Conservation (phyloP, 2,329 filamentous ascomycete genomes). For the Colletotrichum musicola region DNA sequence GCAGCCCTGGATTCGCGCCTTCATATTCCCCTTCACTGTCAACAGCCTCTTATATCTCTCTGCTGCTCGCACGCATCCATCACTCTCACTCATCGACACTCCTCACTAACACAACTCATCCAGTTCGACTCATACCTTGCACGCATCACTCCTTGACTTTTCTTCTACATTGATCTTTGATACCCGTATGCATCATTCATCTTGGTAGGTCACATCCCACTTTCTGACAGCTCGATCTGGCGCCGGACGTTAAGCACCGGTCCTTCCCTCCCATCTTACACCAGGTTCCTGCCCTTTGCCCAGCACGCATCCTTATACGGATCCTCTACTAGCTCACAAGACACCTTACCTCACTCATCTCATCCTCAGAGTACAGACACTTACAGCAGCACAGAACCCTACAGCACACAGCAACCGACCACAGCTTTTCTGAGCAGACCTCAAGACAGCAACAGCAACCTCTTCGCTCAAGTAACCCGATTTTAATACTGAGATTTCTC, state of each 20-base stretch:
- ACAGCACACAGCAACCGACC: neutral
- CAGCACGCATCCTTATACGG: neutral
- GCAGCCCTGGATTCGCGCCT: too few relatives aligned
- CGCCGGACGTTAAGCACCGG: too few relatives aligned
- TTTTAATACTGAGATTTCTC: neutral
- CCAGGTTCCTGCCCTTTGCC: neutral
- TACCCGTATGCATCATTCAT: neutral
- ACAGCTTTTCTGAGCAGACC: neutral
- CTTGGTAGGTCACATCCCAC: neutral
- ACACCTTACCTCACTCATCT: neutral
- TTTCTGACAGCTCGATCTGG: neutral
- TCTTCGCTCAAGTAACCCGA: neutral
- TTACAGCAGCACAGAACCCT: constrained; percentile 1
- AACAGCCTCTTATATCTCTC: too few relatives aligned
- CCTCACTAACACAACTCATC: neutral
- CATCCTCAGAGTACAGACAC: neutral
- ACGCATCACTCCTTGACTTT: neutral
- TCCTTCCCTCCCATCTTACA: neutral
- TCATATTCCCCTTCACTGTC: too few relatives aligned
- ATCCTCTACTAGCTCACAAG: neutral
- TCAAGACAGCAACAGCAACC: neutral
- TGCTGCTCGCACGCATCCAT: too few relatives aligned
- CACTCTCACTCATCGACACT: neutral
- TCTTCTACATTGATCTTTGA: neutral
- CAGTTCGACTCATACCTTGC: neutral